Conservation (phyloP, 495 filamentous ascomycete species). For the Aspergillus egyptiacus region DNA sequence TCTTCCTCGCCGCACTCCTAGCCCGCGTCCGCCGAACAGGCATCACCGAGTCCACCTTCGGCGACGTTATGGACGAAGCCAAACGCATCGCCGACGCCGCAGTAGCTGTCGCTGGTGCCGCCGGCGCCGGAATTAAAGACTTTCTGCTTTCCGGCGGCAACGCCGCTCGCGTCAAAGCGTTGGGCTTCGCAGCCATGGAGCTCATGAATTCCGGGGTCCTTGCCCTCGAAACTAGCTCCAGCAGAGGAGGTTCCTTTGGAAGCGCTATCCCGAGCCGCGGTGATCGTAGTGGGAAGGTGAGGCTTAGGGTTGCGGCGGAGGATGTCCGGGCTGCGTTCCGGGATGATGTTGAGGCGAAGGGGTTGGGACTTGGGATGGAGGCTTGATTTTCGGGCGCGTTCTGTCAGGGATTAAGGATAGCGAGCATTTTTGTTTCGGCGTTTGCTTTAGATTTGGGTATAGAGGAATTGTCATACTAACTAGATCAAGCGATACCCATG, state of each 20-base stretch:
- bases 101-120: slow-evolving; percentile 41
- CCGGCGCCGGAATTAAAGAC: slow-evolving; percentile 36
- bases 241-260: slow-evolving; percentile 27
- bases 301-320: slow-evolving; percentile 80
- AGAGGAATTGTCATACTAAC: neutral
- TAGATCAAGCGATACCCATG: slow-evolving; percentile 25
- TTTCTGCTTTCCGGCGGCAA: slow-evolving; percentile 39
- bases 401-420: slow-evolving; percentile 5
- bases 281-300: slow-evolving; percentile 79
- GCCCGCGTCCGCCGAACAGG: slow-evolving; percentile 76
- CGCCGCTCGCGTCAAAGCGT: slow-evolving; percentile 54
- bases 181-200: slow-evolving; percentile 69
- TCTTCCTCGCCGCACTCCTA: slow-evolving; percentile 77
- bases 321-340: slow-evolving; percentile 82
- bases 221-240: slow-evolving; percentile 60
- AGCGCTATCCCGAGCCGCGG: slow-evolving; percentile 51
- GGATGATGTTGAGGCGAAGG: slow-evolving; percentile 81
- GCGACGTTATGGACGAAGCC: slow-evolving; percentile 90
- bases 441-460: neutral
- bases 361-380: slow-evolving; percentile 51
- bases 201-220: slow-evolving; percentile 83
- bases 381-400: slow-evolving; percentile 16
- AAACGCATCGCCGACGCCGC: slow-evolving; percentile 59
- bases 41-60: slow-evolving; percentile 75
- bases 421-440: slow-evolving; percentile 8